Evolutionary conservation across 2,329 filamentous ascomycete species (phyloP), one percentile per base, ranked within the genome.

Genomic region (Calonectria multiphialidica): DNA sequence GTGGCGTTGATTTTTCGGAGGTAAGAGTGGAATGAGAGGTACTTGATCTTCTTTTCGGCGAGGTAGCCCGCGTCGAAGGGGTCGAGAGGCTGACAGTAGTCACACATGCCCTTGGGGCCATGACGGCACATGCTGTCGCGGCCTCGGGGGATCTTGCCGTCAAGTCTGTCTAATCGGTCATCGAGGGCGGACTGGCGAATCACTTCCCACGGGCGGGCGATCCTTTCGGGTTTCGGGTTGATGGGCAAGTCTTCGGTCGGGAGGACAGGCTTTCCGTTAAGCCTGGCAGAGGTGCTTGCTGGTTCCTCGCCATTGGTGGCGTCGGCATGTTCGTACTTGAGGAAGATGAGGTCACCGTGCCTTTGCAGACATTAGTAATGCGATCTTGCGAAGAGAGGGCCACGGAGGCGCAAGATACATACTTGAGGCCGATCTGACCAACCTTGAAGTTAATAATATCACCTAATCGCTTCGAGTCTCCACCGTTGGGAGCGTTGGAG

Each of bases 101-200:
- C 97, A 84, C 97, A 99, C 97, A 99, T 99, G 82, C 97, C 97
- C 85, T 98, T 98, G 64, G 94, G 93, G 1, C 96, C 96, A 83
- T 99, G 97, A 74, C 95, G 93, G 86, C 97, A 99, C 95, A 99
- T 97, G 82, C 94, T 94, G 82, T 98, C 95, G 71, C 89, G 89
- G 73, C 90, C 90, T 74, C 96, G 89, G 23, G 91, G 87, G 64
- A 98, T 98, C 86, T 98, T 99, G 76, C 97, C 97, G 87, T 97
- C 93, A 76, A 93, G 90, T 84, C 91, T 95, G 84, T 99, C 97
- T 81, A 99, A 86, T 68, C 90, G 88, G 81, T 99, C 93, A 81
- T 99, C 97, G 12, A 99, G 88, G 2, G 92, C 88, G 2, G 96
- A 97, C 85, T 99, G 97, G 80, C 92, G 92, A 18, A 98, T 93